Base-by-base conservation (phyloP, 1,284 basidiomycete genomes). In the Irpex sp. region DNA sequence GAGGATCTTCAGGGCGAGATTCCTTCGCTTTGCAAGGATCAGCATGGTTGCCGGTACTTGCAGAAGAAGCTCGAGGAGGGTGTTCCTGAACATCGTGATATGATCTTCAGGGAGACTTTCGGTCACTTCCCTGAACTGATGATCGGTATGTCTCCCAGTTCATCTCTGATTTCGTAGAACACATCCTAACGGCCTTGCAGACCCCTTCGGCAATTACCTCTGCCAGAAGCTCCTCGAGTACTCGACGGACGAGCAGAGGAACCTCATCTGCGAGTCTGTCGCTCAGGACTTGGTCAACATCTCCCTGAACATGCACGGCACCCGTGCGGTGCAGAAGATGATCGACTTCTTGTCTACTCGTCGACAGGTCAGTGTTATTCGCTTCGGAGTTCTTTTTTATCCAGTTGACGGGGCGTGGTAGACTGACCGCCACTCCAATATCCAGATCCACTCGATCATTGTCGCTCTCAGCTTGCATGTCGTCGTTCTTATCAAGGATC, bases 41-140 rank as follows among this genome's bases (percentile, higher is more conserved):
- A 99, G 78, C 97, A 99, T 76, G 97, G 97, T 2, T 99, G 97
- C 75, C 89, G 97, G 46, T 99, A 98, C 75, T 80, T 99, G 62
- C 97, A 99, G 78, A 99, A 99, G 88, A 99, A 99, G 79, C 84
- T 99, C 47, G 97, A 99, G 76, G 97, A 99, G 73, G 93, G 93
- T 64, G 86, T 92, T 65, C 86, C 95, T 13, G 93, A 96, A 75
- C 94, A 98, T 78, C 89, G 97, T 63, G 97, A 99, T 74, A 96
- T 99, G 92, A 99, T 99, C 76, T 99, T 98, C 83, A 86, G 92
- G 67, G 97, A 99, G 81, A 98, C 97, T 1, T 99, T 97, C 71
- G 89, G 91, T 61, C 96, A 98, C 74, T 99, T 99, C 76, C 93
- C 97, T 59, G 97, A 99, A 71, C 84, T 99, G 67, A 99, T 99